Evolutionary conservation across 305 asterid genomes (phyloP).

Genomic region (Vinca major): DNA sequence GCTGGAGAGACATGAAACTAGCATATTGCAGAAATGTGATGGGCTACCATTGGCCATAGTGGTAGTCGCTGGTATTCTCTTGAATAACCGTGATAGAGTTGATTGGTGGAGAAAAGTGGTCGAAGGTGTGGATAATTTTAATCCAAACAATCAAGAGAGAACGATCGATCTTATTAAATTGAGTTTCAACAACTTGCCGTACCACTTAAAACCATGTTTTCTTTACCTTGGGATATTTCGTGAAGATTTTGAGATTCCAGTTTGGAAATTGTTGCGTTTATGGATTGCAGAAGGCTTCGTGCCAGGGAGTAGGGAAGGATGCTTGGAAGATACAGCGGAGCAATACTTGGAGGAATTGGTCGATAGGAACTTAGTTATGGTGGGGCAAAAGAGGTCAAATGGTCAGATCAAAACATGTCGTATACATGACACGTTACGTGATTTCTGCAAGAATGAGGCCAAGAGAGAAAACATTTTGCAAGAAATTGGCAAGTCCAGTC

Average conservation of each 20-base stretch:
- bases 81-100: conserved; percentile 2
- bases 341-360: conserved; percentile 51
- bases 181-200: too few species aligned
- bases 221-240: too few species aligned
- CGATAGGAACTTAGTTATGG: conserved; percentile 50
- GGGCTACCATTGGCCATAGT: conserved; percentile 21
- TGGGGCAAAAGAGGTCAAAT: conserved; percentile 28
- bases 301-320: background rate
- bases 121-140: conserved; percentile 2
- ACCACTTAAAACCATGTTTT: too few species aligned
- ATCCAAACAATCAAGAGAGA: too few species aligned
- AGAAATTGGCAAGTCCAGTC: conserved; percentile 31
- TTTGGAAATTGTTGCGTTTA: too few species aligned
- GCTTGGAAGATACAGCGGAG: conserved; percentile 49
- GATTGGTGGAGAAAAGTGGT: conserved; percentile 19
- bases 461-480: conserved; percentile 38
- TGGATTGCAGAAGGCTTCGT: too few species aligned
- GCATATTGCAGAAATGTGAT: conserved; percentile 11
- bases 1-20: conserved; percentile 1
- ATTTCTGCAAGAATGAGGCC: conserved; percentile 54
- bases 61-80: conserved; percentile 16
- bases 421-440: conserved; percentile 47
- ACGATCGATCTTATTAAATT: too few species aligned
- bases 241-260: too few species aligned
- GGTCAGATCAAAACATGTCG: conserved; percentile 54